A percentile compares a stretch with the other conserved stretches of the same genome.
Evolutionary conservation across 768 basidiomycete genomes (phyloP).

Genomic region (Polyporus arcularius): DNA sequence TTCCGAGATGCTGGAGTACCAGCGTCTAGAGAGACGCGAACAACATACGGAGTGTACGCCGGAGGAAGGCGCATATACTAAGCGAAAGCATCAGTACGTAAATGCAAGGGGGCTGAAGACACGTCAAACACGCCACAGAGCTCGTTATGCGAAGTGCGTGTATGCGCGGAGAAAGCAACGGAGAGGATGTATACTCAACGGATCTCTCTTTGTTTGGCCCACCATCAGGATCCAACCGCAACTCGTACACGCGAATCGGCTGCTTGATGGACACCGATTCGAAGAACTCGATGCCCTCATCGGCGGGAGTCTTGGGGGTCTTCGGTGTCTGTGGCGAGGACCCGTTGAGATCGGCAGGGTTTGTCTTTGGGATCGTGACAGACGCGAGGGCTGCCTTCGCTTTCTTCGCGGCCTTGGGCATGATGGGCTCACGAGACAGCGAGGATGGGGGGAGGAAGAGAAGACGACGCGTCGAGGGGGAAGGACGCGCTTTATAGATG

Average conservation of each 20-base stretch:
- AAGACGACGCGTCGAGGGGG: conserved; percentile 8
- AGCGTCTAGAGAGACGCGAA: conserved; percentile 89
- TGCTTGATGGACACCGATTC: conserved; percentile 45
- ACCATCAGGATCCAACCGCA: conserved; percentile 86
- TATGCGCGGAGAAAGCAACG: neutral
- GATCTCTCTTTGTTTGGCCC: conserved; percentile 84
- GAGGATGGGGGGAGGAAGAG: conserved; percentile 6
- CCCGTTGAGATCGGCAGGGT: conserved; percentile 2
- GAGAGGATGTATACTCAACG: conserved; percentile 41
- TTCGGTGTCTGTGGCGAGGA: conserved; percentile 30
- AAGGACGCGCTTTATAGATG: conserved; percentile 12
- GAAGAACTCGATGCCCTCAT: conserved; percentile 91
- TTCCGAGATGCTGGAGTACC: conserved; percentile 90
- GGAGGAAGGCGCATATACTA: conserved; percentile 97
- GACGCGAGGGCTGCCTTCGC: conserved; percentile 13
- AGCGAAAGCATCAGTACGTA: neutral
- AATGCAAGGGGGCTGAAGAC: neutral
- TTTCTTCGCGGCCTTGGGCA: conserved; percentile 18
- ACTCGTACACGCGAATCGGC: conserved; percentile 83
- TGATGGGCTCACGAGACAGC: neutral
- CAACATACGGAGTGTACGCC: conserved; percentile 82
- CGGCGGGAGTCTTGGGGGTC: conserved; percentile 88
- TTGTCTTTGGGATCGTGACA: conserved; percentile 19
- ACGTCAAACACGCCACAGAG: neutral
- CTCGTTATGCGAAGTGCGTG: conserved; percentile 11